phyloP scores from a whole-genome alignment of 2,329 filamentous ascomycete genomes.

The Seiridium unicorne region DNA sequence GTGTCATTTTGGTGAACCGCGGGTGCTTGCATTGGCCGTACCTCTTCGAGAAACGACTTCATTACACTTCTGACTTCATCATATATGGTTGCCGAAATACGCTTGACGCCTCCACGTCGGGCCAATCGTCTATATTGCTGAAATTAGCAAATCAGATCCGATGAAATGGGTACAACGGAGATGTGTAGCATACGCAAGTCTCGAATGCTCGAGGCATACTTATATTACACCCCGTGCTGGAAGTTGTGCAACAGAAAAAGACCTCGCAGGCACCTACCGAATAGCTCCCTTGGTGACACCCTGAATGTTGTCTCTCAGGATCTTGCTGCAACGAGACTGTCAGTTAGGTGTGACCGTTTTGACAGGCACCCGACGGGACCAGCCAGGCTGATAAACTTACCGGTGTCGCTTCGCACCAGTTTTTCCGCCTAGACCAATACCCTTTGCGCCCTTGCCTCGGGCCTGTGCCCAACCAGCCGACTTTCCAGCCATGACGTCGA shows the following conservation, averaged over 20 bases:
- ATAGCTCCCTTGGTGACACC: conserved; percentile 20
- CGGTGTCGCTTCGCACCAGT: conserved; percentile 11
- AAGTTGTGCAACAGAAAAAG: background rate
- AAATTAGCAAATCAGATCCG: background rate
- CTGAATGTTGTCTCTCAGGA: conserved; percentile 29
- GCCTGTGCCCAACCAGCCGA: background rate
- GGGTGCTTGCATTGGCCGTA: conserved; percentile 26
- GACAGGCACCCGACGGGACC: too few species aligned
- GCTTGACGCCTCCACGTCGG: conserved; percentile 73
- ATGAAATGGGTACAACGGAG: background rate
- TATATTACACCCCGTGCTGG: too few species aligned
- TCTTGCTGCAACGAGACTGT: conserved; percentile 20
- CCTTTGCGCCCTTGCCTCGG: conserved; percentile 7
- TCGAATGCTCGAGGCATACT: background rate
- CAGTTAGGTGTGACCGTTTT: background rate
- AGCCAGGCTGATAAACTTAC: conserved; percentile 2
- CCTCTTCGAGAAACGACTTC: conserved; percentile 44
- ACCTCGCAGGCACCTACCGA: background rate
- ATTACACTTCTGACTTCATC: conserved; percentile 55
- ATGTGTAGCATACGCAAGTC: background rate
- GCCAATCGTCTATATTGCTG: conserved; percentile 59
- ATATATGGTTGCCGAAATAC: conserved; percentile 66
- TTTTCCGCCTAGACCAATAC: conserved; percentile 9
- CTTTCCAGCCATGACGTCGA: background rate
- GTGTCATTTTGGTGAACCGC: background rate